Evolutionary conservation across 2,329 filamentous ascomycete species (phyloP).

Genomic region (Ilyonectria mors-panacis): DNA sequence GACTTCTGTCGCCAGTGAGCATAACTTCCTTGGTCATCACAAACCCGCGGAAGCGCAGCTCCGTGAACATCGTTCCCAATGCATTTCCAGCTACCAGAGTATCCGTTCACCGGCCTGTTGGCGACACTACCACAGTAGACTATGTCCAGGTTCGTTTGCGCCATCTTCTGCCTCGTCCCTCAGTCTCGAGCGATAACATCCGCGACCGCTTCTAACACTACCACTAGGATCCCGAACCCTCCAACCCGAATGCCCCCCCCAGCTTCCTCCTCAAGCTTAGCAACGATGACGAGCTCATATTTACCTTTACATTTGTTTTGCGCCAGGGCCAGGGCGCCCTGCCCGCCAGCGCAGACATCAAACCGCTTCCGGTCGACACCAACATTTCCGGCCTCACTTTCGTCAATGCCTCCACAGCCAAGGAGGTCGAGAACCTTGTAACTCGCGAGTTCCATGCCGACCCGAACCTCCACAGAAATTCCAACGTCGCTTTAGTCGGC

Average conservation of each 20-base stretch:
- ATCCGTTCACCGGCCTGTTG: slow-evolving; percentile 77
- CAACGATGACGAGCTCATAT: slow-evolving; percentile 93
- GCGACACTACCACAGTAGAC: slow-evolving; percentile 85
- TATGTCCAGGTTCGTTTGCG: slow-evolving; percentile 84
- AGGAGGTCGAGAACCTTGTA: slow-evolving; percentile 93
- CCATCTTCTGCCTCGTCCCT: slow-evolving; percentile 29
- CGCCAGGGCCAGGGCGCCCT: slow-evolving; percentile 64
- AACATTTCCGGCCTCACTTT: slow-evolving; percentile 91
- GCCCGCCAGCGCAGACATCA: slow-evolving; percentile 61
- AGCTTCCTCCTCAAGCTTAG: slow-evolving; percentile 88
- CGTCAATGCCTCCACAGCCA: slow-evolving; percentile 86
- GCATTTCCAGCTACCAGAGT: slow-evolving; percentile 87
- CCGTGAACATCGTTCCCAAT: slow-evolving; percentile 87
- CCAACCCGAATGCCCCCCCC: slow-evolving; percentile 66
- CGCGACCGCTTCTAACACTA: slow-evolving; percentile 38
- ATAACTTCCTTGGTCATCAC: slow-evolving; percentile 87
- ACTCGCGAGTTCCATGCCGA: slow-evolving; percentile 97
- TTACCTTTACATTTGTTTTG: slow-evolving; percentile 93
- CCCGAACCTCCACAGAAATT: slow-evolving; percentile 96
- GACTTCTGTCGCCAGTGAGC: slow-evolving; percentile 73
- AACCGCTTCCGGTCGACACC: slow-evolving; percentile 73
- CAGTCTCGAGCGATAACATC: slow-evolving; percentile 27
- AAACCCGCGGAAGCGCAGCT: slow-evolving; percentile 82
- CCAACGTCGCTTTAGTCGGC: slow-evolving; percentile 95
- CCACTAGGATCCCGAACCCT: slow-evolving; percentile 81